Conservation (phyloP, 2,329 filamentous ascomycete genomes). For the Phoma sp. region DNA sequence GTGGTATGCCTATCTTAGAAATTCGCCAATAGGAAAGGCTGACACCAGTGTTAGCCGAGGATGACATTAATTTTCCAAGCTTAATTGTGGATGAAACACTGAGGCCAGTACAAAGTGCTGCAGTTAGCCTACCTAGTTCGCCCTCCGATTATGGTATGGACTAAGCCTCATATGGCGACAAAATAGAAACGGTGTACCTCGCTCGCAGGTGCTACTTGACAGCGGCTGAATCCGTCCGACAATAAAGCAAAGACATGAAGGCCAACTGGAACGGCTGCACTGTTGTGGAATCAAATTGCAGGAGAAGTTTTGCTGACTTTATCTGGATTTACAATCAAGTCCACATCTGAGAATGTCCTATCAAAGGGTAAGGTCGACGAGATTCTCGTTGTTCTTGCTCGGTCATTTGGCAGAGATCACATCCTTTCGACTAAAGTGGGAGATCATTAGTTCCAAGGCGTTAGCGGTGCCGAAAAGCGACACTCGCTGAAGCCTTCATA, state of each 20-base stretch:
- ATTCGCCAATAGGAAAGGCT: background rate
- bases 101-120: background rate
- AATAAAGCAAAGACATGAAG: too few species aligned
- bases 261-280: background rate
- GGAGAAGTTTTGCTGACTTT: background rate
- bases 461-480: conserved; percentile 72
- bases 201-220: too few species aligned
- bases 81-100: conserved; percentile 9
- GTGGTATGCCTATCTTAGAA: conserved; percentile 2
- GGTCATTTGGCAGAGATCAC: conserved; percentile 50
- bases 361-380: background rate
- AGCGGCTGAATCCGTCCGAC: too few species aligned
- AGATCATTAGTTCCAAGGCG: conserved; percentile 69
- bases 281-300: background rate
- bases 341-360: conserved; percentile 6
- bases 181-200: too few species aligned
- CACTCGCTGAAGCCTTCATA: conserved; percentile 68
- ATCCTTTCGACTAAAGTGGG: conserved; percentile 70
- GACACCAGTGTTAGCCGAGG: conserved; percentile 1
- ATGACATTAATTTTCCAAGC: conserved; percentile 10
- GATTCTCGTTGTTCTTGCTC: conserved; percentile 4
- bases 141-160: background rate
- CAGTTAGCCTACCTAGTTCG: background rate
- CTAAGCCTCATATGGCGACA: too few species aligned
- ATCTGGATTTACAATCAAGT: conserved; percentile 4